Percentiles rank a stretch among this genome's conserved stretches.
Evolutionary conservation across 208 protist genomes (phyloP).

Genomic region (Strigomonas culicis): DNA sequence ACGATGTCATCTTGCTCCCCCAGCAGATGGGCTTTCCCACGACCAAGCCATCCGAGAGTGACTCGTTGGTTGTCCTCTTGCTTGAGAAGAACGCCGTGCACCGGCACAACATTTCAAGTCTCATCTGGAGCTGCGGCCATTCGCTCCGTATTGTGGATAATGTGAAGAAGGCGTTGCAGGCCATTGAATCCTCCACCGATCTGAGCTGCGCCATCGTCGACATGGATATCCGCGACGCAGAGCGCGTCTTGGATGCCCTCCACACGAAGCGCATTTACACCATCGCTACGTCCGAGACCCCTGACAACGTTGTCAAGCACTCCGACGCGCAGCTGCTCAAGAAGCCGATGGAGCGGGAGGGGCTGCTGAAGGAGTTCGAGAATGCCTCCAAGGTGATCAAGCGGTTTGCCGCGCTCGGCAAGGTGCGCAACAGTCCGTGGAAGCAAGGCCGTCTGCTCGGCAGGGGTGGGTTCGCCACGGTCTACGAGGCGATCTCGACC

Average conservation of each 20-base stretch:
- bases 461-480: slow-evolving; percentile 59
- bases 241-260: slow-evolving; percentile 43
- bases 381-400: slow-evolving; percentile 41
- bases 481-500: slow-evolving; percentile 66
- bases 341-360: slow-evolving; percentile 37
- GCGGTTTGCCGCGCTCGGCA: slow-evolving; percentile 48
- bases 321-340: slow-evolving; percentile 36
- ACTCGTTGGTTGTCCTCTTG: slow-evolving; percentile 51
- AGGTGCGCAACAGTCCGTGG: slow-evolving; percentile 64
- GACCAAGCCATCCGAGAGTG: slow-evolving; percentile 28
- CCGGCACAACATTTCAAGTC: slow-evolving; percentile 55
- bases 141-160: slow-evolving; percentile 60
- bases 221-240: slow-evolving; percentile 28
- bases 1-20: slow-evolving; percentile 29
- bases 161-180: slow-evolving; percentile 47
- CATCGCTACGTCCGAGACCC: slow-evolving; percentile 46
- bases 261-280: slow-evolving; percentile 52
- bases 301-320: slow-evolving; percentile 24
- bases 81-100: slow-evolving; percentile 69
- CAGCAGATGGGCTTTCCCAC: slow-evolving; percentile 20
- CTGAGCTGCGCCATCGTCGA: slow-evolving; percentile 68
- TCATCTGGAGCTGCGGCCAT: slow-evolving; percentile 51
- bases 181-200: slow-evolving; percentile 51
- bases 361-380: slow-evolving; percentile 33
- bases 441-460: slow-evolving; percentile 53